Base-by-base conservation (phyloP, 352 stramenopile genomes). In the Phytophthora citrophthora region DNA sequence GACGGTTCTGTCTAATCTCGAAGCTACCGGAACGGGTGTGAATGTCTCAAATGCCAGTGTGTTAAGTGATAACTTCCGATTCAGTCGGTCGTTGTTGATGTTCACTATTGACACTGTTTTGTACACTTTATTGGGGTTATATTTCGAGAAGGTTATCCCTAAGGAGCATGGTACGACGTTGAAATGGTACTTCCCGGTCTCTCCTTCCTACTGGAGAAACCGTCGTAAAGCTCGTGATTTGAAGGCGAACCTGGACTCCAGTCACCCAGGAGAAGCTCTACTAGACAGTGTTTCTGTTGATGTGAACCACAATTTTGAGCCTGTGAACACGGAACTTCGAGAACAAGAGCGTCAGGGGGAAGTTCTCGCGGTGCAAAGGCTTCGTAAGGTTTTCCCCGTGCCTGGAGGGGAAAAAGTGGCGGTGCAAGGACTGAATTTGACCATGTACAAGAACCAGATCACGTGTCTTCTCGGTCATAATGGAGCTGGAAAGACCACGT, bases 111-210 rank as follows among this genome's bases (percentile, higher is more conserved):
- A 99, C 57, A 74, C 81, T 10, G 40, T 97, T 15, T 32, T 98
- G 24, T 98, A 97, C 62, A 91, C 79, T 13, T 26, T 97, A 0
- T 52, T 99, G 3, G 95, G 86, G 2, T 72, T 88, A 16, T 99
- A 99, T 70, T 82, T 98, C 16, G 94, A 98, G 48, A 83, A 96
- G 54, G 92, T 98, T 1, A 59, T 98, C 2, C 95, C 96, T 5
- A 94, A 90, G 38, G 85, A 98, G 31, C 98, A 95, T 55, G 96
- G 96, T 5, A 89, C 86, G 29, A 78, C 74, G 0, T 63, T 89
- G 29, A 96, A 96, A 18, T 98, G 91, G 86, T 98, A 98, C 62
- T 99, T 99, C 69, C 82, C 87, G 0, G 29, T 98, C 5, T 88
- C 83, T 10, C 80, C 76, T 4, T 85, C 73, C n/a, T 98, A 94